Evolutionary conservation across 2,329 filamentous ascomycete genomes (phyloP).

Genomic region (Cyclaneusma minus): DNA sequence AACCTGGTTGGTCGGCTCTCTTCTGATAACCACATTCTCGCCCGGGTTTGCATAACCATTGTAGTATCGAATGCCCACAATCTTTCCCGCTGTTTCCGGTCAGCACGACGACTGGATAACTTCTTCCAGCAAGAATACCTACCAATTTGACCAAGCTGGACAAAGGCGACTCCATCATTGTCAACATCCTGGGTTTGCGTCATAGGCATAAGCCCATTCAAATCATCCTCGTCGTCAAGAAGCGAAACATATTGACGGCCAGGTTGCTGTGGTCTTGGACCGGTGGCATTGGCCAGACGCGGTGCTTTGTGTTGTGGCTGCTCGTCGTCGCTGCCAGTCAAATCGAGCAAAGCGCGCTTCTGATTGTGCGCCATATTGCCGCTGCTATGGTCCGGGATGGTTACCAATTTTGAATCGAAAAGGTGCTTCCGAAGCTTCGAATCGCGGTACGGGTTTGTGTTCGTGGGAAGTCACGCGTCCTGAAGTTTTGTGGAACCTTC

Average conservation of each 20-base stretch:
- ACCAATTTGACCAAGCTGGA: conserved; percentile 5
- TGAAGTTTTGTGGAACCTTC: too few species aligned
- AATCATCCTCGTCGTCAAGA: conserved; percentile 1
- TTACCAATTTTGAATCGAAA: too few species aligned
- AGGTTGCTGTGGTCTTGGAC: not conserved
- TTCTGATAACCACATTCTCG: conserved; percentile 44
- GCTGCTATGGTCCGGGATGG: too few species aligned
- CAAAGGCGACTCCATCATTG: conserved; percentile 2
- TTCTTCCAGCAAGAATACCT: conserved; percentile 7
- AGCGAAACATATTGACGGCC: not conserved
- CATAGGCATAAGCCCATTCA: not conserved
- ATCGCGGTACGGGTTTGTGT: too few species aligned
- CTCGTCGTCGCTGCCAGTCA: conserved; percentile 1
- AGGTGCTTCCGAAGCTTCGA: too few species aligned
- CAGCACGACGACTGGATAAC: too few species aligned
- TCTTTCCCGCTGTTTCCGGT: conserved; percentile 24
- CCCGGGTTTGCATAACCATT: conserved; percentile 42
- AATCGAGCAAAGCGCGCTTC: too few species aligned
- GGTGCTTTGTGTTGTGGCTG: not conserved
- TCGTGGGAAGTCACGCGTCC: too few species aligned
- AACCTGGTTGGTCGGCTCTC: conserved; percentile 50
- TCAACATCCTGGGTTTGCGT: not conserved
- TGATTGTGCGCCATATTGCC: too few species aligned
- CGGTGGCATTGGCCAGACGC: not conserved
- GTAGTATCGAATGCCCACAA: conserved; percentile 42